These are phyloP conservation scores for Quercus dentata DNA, from an alignment of 306 rosid species.

Conservation along the genomic window DNA sequence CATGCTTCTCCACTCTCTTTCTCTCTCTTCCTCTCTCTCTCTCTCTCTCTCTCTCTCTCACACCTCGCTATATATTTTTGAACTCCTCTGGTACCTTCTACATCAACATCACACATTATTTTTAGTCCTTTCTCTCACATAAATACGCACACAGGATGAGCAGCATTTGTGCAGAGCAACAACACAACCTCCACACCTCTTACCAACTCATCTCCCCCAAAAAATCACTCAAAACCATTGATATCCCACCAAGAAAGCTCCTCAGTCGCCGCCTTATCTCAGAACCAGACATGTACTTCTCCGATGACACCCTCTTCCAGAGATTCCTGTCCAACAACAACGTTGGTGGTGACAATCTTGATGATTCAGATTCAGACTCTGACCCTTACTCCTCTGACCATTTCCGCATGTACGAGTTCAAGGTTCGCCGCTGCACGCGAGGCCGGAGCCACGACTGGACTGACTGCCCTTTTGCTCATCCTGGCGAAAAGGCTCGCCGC, in stretches of 20 bases:
- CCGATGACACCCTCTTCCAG: slow-evolving; percentile 46
- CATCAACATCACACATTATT: neutral
- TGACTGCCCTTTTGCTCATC: slow-evolving; percentile 86
- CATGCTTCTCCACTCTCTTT: slow-evolving; percentile 6
- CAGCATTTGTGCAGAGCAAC: slow-evolving; percentile 36
- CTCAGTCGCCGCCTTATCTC: slow-evolving; percentile 33
- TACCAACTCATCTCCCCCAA: slow-evolving; percentile 40
- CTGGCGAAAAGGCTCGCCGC: slow-evolving; percentile 87
- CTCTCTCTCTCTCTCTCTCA: neutral
- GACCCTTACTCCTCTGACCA: slow-evolving; percentile 78
- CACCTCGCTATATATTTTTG: slow-evolving; percentile 39
- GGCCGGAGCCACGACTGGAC: slow-evolving; percentile 99
- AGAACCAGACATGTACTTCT: slow-evolving; percentile 32
- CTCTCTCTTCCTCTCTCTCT: neutral
- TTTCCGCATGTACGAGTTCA: slow-evolving; percentile 90
- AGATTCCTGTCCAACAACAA: slow-evolving; percentile 58
- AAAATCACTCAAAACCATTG: slow-evolving; percentile 34
- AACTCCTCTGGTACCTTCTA: slow-evolving; percentile 21
- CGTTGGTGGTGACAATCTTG: slow-evolving; percentile 4
- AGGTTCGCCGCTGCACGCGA: slow-evolving; percentile 79
- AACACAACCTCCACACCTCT: slow-evolving; percentile 45
- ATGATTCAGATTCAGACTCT: slow-evolving; percentile 19
- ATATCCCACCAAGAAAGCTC: slow-evolving; percentile 77
- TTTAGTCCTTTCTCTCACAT: neutral
- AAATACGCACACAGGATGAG: slow-evolving; percentile 27